These are phyloP conservation scores for Phyllosticta citrichinensis DNA, from an alignment of 2,329 filamentous ascomycete genomes.

Conservation along the genomic window DNA sequence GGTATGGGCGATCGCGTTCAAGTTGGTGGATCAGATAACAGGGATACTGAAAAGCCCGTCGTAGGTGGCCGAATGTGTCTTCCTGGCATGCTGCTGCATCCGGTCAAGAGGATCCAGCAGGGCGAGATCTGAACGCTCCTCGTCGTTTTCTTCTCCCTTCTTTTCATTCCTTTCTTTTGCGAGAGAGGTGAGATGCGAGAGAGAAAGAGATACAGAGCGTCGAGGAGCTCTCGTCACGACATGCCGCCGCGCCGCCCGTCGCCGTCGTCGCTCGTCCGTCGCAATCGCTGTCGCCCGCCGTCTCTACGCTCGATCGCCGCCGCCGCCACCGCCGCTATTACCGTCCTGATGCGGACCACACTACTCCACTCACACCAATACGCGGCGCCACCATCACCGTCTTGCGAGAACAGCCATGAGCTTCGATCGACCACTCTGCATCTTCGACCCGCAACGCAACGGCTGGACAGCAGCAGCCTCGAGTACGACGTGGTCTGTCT, in stretches of 20 bases:
- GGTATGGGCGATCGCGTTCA: constrained; percentile 36
- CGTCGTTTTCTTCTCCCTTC: neutral
- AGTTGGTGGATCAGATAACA: constrained; percentile 15
- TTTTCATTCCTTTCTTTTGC: neutral
- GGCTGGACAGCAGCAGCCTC: too few relatives aligned
- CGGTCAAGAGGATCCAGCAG: constrained; percentile 55
- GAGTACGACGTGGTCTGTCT: too few relatives aligned
- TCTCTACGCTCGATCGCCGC: neutral
- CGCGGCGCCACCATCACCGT: neutral
- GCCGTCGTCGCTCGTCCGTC: neutral
- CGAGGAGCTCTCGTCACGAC: neutral
- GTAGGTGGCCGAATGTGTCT: constrained; percentile 69
- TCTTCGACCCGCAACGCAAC: too few relatives aligned
- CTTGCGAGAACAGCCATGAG: too few relatives aligned
- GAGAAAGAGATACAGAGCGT: neutral
- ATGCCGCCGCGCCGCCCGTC: neutral
- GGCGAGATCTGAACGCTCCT: constrained; percentile 9
- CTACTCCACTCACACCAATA: too few relatives aligned
- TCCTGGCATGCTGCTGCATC: constrained; percentile 81
- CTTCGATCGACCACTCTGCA: too few relatives aligned
- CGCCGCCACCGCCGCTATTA: neutral
- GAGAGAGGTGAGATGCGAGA: neutral
- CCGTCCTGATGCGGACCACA: neutral
- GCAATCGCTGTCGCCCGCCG: neutral
- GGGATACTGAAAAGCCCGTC: constrained; percentile 7